phyloP scores from a whole-genome alignment of 2,329 filamentous ascomycete genomes.

The Aspergillus intermedius region DNA sequence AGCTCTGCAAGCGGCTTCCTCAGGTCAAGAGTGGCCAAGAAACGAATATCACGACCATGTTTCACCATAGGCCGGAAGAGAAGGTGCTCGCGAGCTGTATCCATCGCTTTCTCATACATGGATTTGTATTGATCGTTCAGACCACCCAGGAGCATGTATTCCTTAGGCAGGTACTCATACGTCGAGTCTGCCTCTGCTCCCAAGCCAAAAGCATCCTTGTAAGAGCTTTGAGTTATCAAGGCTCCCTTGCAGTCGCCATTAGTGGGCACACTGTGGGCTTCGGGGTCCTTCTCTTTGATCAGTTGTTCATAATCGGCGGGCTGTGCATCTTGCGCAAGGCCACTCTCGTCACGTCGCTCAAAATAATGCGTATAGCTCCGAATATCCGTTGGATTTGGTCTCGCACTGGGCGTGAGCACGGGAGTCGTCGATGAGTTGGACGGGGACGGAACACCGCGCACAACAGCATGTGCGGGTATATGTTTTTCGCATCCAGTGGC shows the following conservation, averaged over 20 bases:
- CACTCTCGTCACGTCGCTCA: constrained; percentile 13
- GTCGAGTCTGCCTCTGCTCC: constrained; percentile 43
- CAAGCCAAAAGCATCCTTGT: constrained; percentile 35
- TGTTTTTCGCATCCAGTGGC: constrained; percentile 65
- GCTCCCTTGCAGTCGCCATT: constrained; percentile 33
- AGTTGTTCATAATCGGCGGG: constrained; percentile 18
- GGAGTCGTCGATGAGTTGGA: constrained; percentile 1
- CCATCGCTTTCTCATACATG: constrained; percentile 39
- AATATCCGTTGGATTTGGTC: constrained; percentile 15
- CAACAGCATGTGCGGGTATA: constrained; percentile 9
- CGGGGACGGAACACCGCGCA: constrained; percentile 4
- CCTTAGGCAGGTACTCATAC: constrained; percentile 48
- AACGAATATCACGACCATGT: constrained; percentile 35
- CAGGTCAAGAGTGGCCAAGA: constrained; percentile 29
- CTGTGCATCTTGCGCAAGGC: constrained; percentile 20
- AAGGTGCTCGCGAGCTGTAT: constrained; percentile 34
- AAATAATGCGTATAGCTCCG: constrained; percentile 21
- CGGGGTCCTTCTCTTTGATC: constrained; percentile 6
- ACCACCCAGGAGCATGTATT: constrained; percentile 42
- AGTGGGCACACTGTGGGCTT: constrained; percentile 5
- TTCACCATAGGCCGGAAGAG: constrained; percentile 42
- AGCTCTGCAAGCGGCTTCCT: constrained; percentile 16
- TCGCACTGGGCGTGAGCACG: constrained; percentile 4
- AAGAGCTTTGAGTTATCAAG: constrained; percentile 29
- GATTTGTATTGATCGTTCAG: constrained; percentile 35